Evolutionary conservation across 2,329 filamentous ascomycete genomes (phyloP), one percentile per base, ranked within the genome.

Genomic region (Macroventuria anomochaeta): DNA sequence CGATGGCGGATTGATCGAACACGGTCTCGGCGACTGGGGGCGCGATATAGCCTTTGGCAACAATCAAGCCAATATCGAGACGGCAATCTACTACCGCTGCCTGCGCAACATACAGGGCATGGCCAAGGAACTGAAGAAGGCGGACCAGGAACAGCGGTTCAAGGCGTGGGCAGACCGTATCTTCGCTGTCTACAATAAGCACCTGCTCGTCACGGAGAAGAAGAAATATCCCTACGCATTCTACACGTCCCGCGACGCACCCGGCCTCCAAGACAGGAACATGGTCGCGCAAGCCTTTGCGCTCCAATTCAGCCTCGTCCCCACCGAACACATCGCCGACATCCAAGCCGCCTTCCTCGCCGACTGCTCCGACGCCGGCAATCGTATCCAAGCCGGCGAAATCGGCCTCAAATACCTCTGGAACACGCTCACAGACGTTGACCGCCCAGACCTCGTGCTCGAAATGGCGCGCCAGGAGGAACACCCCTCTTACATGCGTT

Each of bases 381-480:
- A 70, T 49, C 62, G 65, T 4, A 77, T 78, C 42, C 67, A 74
- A 46, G 71, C 76, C 0, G 76, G 76, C 17, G 76, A 79, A 43
- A 78, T 79, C 31, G 75, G 77, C 0, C 70, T 79, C 28, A 75
- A 74, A 44, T 76, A 74, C 50, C 66, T 77, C 8, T 78, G 71
- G 67, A 76, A 77, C 58, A 77, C 75, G 1, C 69, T 78, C 13
- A 66, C 72, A 3, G 75, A 77, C 28, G 65, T 77, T 5, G 70
- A 76, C 34, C 71, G 76, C 0, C 52, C 61, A 3, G 62, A 64
- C 6, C 74, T 77, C 18, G 75, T 79, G 6, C 64, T 79, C 1
- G 62, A 73, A 26, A 79, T 80, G 79, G 74, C 75, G 1, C 69
- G 78, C 2, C 78, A 79, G 46, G 75, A 80, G 53, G 77, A 80